phyloP scores from a whole-genome alignment of 805 yeast species.

The Monosporozyma aerobia region DNA sequence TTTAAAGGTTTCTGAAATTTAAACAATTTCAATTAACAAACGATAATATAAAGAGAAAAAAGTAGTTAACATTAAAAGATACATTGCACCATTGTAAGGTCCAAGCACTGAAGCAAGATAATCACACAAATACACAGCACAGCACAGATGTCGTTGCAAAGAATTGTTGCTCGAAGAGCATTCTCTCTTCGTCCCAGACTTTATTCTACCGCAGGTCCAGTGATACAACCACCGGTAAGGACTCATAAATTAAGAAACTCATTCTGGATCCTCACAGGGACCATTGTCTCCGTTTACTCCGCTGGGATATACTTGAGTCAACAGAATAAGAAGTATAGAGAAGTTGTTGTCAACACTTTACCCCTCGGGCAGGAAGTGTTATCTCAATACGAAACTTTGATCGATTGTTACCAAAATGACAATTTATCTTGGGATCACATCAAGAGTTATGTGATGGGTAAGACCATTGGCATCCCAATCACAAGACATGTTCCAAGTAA shows the following conservation, averaged over 20 bases:
- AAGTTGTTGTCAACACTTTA: constrained; percentile 50
- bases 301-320: constrained; percentile 53
- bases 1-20: not conserved
- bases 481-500: constrained; percentile 5
- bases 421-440: constrained; percentile 13
- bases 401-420: constrained; percentile 6
- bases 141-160: not conserved
- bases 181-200: not conserved
- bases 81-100: no score
- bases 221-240: constrained; percentile 1
- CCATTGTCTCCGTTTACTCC: constrained; percentile 38
- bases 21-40: not conserved
- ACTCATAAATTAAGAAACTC: constrained; percentile 27
- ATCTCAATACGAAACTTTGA: constrained; percentile 37
- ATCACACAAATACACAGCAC: no score
- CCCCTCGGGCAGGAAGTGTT: constrained; percentile 55
- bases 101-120: no score
- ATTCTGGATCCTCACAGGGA: constrained; percentile 24
- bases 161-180: not conserved
- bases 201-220: not conserved
- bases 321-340: constrained; percentile 53
- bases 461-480: constrained; percentile 14
- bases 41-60: not conserved
- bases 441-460: constrained; percentile 17
- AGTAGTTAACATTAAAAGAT: no score